phyloP scores from a whole-genome alignment of 1,284 basidiomycete genomes.

The Schizophyllum commune region DNA sequence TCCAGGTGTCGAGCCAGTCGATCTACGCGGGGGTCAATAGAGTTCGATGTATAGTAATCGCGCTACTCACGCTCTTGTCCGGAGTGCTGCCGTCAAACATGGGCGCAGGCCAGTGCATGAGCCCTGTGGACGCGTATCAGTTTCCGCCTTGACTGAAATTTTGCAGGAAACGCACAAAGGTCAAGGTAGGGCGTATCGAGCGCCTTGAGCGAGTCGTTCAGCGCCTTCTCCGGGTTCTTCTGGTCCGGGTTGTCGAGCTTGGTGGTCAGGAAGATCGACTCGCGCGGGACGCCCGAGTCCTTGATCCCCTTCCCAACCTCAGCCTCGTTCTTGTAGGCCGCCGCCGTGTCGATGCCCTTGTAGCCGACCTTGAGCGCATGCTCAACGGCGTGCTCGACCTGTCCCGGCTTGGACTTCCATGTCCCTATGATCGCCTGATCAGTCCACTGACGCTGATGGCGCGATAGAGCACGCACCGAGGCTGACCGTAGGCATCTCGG shows the following conservation, averaged over 20 bases:
- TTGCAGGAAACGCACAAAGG: constrained; percentile 42
- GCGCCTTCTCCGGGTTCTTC: constrained; percentile 51
- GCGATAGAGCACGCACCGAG: constrained; percentile 40
- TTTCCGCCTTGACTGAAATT: constrained; percentile 1
- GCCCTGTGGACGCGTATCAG: constrained; percentile 31
- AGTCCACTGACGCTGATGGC: constrained; percentile 2
- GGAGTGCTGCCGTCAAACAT: constrained; percentile 35
- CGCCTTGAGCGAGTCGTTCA: constrained; percentile 62
- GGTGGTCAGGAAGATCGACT: constrained; percentile 67
- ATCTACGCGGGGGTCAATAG: constrained; percentile 19
- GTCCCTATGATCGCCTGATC: constrained; percentile 39
- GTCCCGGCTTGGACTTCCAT: constrained; percentile 67
- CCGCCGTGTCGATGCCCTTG: constrained; percentile 64
- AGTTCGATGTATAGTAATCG: too few relatives aligned
- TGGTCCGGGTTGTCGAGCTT: constrained; percentile 75
- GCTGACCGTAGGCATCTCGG: constrained; percentile 67
- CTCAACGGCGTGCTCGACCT: constrained; percentile 62
- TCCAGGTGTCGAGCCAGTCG: constrained; percentile 76
- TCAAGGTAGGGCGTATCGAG: constrained; percentile 75
- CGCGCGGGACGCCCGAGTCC: constrained; percentile 59
- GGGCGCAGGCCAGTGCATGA: constrained; percentile 77
- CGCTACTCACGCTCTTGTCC: constrained; percentile 38
- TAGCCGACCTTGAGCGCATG: constrained; percentile 70
- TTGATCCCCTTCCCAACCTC: constrained; percentile 79
- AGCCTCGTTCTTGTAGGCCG: constrained; percentile 42